Evolutionary conservation across 2,329 filamentous ascomycete genomes (phyloP), one percentile per base, ranked within the genome.

Genomic region (Clarireedia sp.): DNA sequence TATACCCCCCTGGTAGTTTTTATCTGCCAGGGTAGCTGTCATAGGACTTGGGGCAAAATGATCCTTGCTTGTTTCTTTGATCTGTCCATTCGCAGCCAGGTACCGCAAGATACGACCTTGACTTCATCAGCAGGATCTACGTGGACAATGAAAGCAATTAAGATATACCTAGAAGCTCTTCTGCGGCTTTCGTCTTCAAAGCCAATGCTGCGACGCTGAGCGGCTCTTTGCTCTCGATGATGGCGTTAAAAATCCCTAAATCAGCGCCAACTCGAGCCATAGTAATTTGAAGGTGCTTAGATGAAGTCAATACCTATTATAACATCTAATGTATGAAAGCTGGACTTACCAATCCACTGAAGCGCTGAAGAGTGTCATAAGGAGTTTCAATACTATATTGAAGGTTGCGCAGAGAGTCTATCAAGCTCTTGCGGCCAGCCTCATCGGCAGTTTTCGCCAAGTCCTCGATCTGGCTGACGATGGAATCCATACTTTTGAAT

Each of bases 31-130:
- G 3, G 57, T 46, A 8, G 61, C 58, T 1, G 70, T 71, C 9
- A 64, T 58, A 21, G 64, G 60, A 54, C 66, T 71, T 23, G 68
- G 63, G 2, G 58, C 50, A 43, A 67, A 73, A 0, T 51, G 57
- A 59, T 70, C 63, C 33, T 63, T 60, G 4, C 43, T 58, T 0
- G 62, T 61, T 59, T 72, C 68, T 5, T 54, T 41, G 48, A 71
- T 65, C 16, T 68, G 48, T 12, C 65, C 64, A 49, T 67, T 67
- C 1, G 70, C 62, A 14, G 66, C 66, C 33, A 69, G 62, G 45
- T 66, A 67, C 36, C 70, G 66, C 6, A 72, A 57, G 12, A 72
- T 57, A 40, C 69, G 68, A 24, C 63, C 60, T 60, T 21, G 9
- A 3, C 6, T 40, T 26, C 24, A 26, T 26, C 24, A 26, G 24